Evolutionary conservation across 2,329 filamentous ascomycete species (phyloP), one percentile per base, ranked within the genome.

Genomic region (Beauveria sp.): DNA sequence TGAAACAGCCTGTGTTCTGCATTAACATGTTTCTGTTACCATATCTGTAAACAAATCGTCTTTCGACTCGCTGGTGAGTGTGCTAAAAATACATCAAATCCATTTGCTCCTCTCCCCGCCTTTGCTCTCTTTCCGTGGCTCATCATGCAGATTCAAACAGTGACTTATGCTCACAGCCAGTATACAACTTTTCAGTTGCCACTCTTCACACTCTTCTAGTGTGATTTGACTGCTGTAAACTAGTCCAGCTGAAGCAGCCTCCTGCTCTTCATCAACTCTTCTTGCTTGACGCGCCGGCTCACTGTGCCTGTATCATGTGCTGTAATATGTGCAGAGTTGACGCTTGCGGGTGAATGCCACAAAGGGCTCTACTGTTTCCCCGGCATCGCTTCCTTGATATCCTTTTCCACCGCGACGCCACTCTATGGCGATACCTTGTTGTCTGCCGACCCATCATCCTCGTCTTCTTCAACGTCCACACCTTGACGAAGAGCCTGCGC

Each of bases 401-500:
- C 26, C 40, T 9, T 46, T 18, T 34, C 6, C 34, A 28, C 22
- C 18, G 34, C 46, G 8, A 41, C 30, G 16, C 10, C 37, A 26
- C 30, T 28, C 26, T 43, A 61, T 30, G 43, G 50, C 30, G 51
- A 22, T 8, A 43, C 12, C 20, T 61, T 55, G 22, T 52, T 48
- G n/a, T 61, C 50, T 41, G 51, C n/a, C 22, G 43, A 54, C 4
- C 37, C 58, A 20, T 73, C 70, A 22, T 73, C 64, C 9, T 77
- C 76, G 1, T 76, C 74, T 1, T 75, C 70, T 2, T 76, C 74
- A 2, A 71, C 70, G 18, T 75, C 73, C 26, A 76, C 67, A 56
- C 72, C 70, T 68, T 71, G 72, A 59, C 70, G 72, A 5, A 85
- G 71, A 9, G 82, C 83, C 2, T 77, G 78, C 14, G 82, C 83